Evolutionary conservation across 2,329 filamentous ascomycete genomes (phyloP), one percentile per base, ranked within the genome.

Genomic region (Teratosphaeria zuluensis): DNA sequence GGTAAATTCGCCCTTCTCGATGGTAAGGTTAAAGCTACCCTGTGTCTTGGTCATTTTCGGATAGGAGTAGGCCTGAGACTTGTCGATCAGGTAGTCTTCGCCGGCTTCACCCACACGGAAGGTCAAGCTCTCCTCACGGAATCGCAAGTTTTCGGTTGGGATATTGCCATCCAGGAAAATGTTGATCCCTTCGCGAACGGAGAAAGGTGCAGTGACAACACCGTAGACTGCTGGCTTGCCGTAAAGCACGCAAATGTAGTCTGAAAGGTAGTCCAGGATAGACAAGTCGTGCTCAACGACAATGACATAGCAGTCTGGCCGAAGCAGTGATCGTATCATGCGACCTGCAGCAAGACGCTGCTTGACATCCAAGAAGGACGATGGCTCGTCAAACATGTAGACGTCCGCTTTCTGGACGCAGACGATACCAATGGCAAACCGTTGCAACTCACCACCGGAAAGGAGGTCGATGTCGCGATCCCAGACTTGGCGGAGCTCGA

Each of bases 331-430:
- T 65, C 94, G 91, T 69, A 99, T 97, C 67, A 95, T 89, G 68
- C 88, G 85, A 68, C 90, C 92, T 63, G 95, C 94, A 66, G 88
- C 89, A 66, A 99, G 80, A 86, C 94, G 89, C 78, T 99, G 94
- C 83, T 97, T 97, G 73, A 99, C 94, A 88, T 99, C 95, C 59
- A 99, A 84, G 76, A 96, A 99, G 42, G 94, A 99, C 48, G 92
- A 97, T 19, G 95, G 95, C 80, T 99, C 94, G 76, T 99, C 94
- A 70, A 99, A 99, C 94, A 99, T 97, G 82, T 99, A 99, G 11
- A 95, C 90, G 74, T 99, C 94, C 66, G 92, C 92, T 70, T 95
- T 86, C 75, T 97, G 92, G 24, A 97, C 92, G 70, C 92, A 96
- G 63, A 96, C 91, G 56, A 92, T 89, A 70, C 89, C 94, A 68